A percentile compares a stretch with the other conserved stretches of the same genome.
These are phyloP conservation scores for Suillus bovinus DNA, from an alignment of 768 basidiomycete species.

Conservation along the genomic window DNA sequence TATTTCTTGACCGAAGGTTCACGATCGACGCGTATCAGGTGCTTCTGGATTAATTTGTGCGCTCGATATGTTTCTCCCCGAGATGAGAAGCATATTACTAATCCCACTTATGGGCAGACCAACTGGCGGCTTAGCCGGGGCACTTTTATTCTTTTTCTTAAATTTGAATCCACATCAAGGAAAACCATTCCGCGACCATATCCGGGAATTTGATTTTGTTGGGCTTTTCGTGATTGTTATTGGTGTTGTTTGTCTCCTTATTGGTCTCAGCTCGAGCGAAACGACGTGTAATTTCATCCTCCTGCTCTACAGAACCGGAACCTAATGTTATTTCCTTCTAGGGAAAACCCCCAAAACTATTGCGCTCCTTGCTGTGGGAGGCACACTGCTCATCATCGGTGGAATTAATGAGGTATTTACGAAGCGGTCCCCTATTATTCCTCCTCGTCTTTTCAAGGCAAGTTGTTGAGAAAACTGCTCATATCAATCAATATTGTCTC, in stretches of 20 bases:
- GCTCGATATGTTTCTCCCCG: conserved; percentile 3
- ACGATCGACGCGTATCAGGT: conserved; percentile 24
- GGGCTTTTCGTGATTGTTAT: conserved; percentile 37
- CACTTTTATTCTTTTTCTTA: conserved; percentile 34
- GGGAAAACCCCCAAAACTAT: conserved; percentile 36
- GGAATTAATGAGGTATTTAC: conserved; percentile 38
- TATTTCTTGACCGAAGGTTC: not conserved
- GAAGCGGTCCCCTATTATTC: conserved; percentile 37
- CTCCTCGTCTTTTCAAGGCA: conserved; percentile 40
- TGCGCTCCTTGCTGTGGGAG: conserved; percentile 37
- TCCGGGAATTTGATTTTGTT: conserved; percentile 39
- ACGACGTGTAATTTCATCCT: conserved; percentile 26
- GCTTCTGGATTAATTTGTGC: conserved; percentile 38
- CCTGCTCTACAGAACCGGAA: not conserved
- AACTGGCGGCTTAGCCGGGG: conserved; percentile 35
- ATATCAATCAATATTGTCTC: not conserved
- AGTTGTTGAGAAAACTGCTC: conserved; percentile 4
- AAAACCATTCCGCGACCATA: conserved; percentile 32
- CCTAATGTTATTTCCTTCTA: conserved; percentile 11
- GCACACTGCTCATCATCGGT: conserved; percentile 28
- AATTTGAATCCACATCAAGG: conserved; percentile 36
- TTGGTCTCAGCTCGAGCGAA: conserved; percentile 40
- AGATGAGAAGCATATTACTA: not conserved
- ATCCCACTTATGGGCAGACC: conserved; percentile 25
- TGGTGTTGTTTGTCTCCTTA: conserved; percentile 38